Conservation (phyloP, 352 stramenopile genomes). For the Pythium coloratum region DNA sequence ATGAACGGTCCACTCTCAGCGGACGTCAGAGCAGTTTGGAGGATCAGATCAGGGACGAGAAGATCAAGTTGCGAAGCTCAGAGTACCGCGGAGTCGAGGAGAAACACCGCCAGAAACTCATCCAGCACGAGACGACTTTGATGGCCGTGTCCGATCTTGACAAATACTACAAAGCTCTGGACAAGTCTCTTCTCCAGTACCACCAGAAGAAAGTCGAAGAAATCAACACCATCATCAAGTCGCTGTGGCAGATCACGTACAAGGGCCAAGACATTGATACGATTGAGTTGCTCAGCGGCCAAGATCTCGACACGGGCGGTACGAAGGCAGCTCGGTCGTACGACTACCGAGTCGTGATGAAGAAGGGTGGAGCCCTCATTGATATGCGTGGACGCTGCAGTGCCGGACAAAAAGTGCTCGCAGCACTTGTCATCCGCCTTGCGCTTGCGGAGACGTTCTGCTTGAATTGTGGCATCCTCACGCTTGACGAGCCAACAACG, state of each 20-base stretch:
- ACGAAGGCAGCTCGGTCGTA: slow-evolving; percentile 85
- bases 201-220: slow-evolving; percentile 99
- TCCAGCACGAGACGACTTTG: slow-evolving; percentile 95
- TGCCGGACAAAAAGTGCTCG: slow-evolving; percentile 96
- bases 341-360: slow-evolving; percentile 99
- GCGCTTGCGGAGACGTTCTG: slow-evolving; percentile 99
- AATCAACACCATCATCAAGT: slow-evolving; percentile 99
- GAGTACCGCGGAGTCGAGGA: slow-evolving; percentile 95
- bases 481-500: slow-evolving; percentile 98
- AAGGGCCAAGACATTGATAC: slow-evolving; percentile 99
- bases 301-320: slow-evolving; percentile 65
- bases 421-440: slow-evolving; percentile 97
- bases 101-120: slow-evolving; percentile 92
- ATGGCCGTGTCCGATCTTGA: slow-evolving; percentile 97
- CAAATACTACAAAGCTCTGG: slow-evolving; percentile 95
- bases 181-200: slow-evolving; percentile 96
- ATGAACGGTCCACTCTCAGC: slow-evolving; percentile 39
- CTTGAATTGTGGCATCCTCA: slow-evolving; percentile 97
- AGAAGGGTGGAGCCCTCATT: slow-evolving; percentile 93
- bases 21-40: slow-evolving; percentile 61
- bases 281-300: slow-evolving; percentile 97
- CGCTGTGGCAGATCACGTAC: slow-evolving; percentile 99
- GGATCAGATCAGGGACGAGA: slow-evolving; percentile 58
- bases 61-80: slow-evolving; percentile 47
- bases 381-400: slow-evolving; percentile 99